Evolutionary conservation across 2,329 filamentous ascomycete genomes (phyloP).

Genomic region (Botrytis galanthina): DNA sequence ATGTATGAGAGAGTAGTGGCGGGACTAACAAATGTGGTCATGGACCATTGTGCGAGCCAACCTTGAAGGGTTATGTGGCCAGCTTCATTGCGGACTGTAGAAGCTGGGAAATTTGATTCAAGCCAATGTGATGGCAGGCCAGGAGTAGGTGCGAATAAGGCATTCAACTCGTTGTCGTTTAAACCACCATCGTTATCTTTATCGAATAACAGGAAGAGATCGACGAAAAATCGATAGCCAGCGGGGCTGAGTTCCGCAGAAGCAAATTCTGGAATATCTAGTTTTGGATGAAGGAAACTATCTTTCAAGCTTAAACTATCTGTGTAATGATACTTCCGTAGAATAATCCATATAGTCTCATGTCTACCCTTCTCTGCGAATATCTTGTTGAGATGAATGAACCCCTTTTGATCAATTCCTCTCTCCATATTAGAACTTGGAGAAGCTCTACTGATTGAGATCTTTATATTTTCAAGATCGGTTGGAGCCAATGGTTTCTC

Average conservation of each 20-base stretch:
- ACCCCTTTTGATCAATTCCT: conserved; percentile 80
- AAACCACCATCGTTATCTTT: conserved; percentile 96
- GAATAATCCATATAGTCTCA: conserved; percentile 96
- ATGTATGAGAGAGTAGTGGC: conserved; percentile 95
- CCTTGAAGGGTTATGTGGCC: conserved; percentile 95
- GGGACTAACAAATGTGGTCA: conserved; percentile 96
- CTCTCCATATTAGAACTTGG: conserved; percentile 60
- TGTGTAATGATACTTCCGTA: conserved; percentile 93
- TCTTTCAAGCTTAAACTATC: conserved; percentile 92
- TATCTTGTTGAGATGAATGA: conserved; percentile 88
- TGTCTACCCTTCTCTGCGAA: conserved; percentile 97
- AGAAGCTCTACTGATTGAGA: conserved; percentile 70
- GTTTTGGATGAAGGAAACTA: conserved; percentile 85
- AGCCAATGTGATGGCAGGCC: conserved; percentile 84
- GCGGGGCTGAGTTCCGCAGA: conserved; percentile 92
- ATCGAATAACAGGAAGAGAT: conserved; percentile 91
- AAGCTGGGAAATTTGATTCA: conserved; percentile 86
- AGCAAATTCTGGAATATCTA: conserved; percentile 88
- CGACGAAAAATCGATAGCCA: conserved; percentile 96
- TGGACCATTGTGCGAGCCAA: conserved; percentile 98
- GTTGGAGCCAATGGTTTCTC: conserved; percentile 78
- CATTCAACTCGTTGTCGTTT: conserved; percentile 78
- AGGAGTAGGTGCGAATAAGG: conserved; percentile 89
- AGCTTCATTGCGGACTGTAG: conserved; percentile 91
- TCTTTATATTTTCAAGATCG: conserved; percentile 88